Evolutionary conservation across 1,139 yeast genomes (phyloP), one percentile per base, ranked within the genome.

Genomic region (Blastobotrys elegans): DNA sequence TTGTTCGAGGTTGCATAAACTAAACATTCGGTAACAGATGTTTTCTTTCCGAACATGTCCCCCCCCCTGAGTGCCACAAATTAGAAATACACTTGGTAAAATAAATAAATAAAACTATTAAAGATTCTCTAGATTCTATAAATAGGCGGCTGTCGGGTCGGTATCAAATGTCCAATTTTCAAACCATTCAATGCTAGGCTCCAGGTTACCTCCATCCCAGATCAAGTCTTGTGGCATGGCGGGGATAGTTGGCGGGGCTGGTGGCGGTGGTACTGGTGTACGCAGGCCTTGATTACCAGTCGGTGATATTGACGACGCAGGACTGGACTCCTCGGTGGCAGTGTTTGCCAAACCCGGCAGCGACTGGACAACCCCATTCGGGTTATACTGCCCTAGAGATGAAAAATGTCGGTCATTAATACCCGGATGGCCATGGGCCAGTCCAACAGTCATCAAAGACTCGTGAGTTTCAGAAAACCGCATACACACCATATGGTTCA

Each of bases 351-450:
- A 18, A 16, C 18, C 21, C 31, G 3, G 5, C 40, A 43, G 11
- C 17, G 30, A 40, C 11, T n/a, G 17, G 21, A 32, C 26, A 14
- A 33, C 33, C 7, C 47, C 40, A 34, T 22, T 22, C 21, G n/a
- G 11, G 18, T 55, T 57, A 16, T 55, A 42, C n/a, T 46, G 35
- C 8, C 63, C 64, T 57, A 57, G 53, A 4, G 59, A 46, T 1
- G 57, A 59, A 53, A 80, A 80, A 20, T 67, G 70, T 34, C 73
- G 74, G 46, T 65, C 66, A 56, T 81, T 81, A 13, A 78, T 78
- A 18, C 71, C 76, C 7, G 74, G 63, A n/a, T 79, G 69, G 1
- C 84, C 84, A 52, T 76, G 82, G 56, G 79, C 82, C 3, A 72
- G 68, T 0, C 84, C 84, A 36, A 75, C 68, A 4, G 56, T 59